A percentile compares a stretch with the other conserved stretches of the same genome.
phyloP scores from a whole-genome alignment of 106 monocot genomes.

The Ottelia alismoides region DNA sequence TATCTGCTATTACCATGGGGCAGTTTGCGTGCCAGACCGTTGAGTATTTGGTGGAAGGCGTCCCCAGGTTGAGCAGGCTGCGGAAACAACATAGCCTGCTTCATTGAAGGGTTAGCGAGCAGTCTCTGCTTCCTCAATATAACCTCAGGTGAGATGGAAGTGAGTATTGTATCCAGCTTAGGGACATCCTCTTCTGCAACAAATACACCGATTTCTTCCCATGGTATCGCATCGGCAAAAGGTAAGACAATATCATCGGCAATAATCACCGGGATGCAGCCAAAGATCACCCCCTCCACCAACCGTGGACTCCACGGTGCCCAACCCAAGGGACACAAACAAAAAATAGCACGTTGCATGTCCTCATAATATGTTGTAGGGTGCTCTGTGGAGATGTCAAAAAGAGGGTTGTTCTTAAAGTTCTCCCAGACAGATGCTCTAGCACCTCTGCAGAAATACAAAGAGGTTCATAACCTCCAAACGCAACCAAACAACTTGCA shows the following conservation, averaged over 20 bases:
- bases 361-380: conserved; percentile 61
- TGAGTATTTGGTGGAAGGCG: conserved; percentile 79
- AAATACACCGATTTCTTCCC: conserved; percentile 74
- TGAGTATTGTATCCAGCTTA: conserved; percentile 51
- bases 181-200: conserved; percentile 68
- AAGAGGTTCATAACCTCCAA: too few relatives aligned
- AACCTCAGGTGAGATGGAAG: conserved; percentile 47
- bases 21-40: conserved; percentile 69
- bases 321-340: conserved; percentile 79
- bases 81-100: conserved; percentile 81
- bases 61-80: conserved; percentile 68
- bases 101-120: conserved; percentile 81
- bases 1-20: conserved; percentile 35
- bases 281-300: conserved; percentile 61
- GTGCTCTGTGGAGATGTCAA: conserved; percentile 62
- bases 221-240: conserved; percentile 65
- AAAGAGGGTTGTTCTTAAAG: conserved; percentile 62
- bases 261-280: conserved; percentile 72
- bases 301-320: conserved; percentile 72
- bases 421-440: conserved; percentile 65
- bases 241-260: conserved; percentile 69
- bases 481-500: conserved; percentile 1
- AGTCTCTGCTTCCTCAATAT: conserved; percentile 65
- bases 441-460: conserved; percentile 34
- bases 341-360: conserved; percentile 60